phyloP scores from a whole-genome alignment of 768 basidiomycete species.

The Suillus paluster region DNA sequence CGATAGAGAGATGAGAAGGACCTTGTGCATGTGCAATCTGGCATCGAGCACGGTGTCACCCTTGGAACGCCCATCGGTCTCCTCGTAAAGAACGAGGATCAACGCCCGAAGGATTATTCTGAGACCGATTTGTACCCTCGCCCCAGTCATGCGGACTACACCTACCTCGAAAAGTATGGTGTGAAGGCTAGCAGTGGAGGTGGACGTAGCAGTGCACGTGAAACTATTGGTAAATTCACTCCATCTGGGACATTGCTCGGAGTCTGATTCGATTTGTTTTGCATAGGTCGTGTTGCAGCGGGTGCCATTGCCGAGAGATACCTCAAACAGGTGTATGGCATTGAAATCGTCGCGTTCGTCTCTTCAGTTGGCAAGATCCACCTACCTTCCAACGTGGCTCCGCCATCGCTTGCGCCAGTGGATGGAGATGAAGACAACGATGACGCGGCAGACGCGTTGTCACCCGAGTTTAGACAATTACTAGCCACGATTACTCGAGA shows the following conservation, averaged over 20 bases:
- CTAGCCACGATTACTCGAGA: constrained; percentile 81
- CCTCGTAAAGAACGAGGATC: constrained; percentile 97
- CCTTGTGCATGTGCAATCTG: constrained; percentile 90
- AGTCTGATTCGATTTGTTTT: constrained; percentile 9
- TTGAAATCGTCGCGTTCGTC: constrained; percentile 97
- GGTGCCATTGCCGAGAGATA: constrained; percentile 98
- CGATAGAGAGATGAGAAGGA: constrained; percentile 93
- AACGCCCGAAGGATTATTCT: constrained; percentile 96
- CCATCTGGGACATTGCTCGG: not conserved
- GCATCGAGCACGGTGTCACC: constrained; percentile 91
- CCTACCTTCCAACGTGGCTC: constrained; percentile 58
- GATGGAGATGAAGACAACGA: constrained; percentile 62
- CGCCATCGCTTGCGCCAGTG: constrained; percentile 42
- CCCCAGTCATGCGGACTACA: constrained; percentile 97
- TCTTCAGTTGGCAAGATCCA: constrained; percentile 94
- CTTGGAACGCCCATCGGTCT: constrained; percentile 97
- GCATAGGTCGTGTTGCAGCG: constrained; percentile 89
- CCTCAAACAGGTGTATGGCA: constrained; percentile 81
- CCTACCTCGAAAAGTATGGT: constrained; percentile 97
- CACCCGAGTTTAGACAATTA: constrained; percentile 81
- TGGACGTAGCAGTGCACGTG: constrained; percentile 91
- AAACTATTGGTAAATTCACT: constrained; percentile 80
- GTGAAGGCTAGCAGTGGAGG: constrained; percentile 97
- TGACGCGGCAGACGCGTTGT: constrained; percentile 72
- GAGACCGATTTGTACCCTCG: constrained; percentile 98